These are phyloP conservation scores for Zelopaecilomyces penicillatus DNA, from an alignment of 2,329 filamentous ascomycete species.

Conservation along the genomic window DNA sequence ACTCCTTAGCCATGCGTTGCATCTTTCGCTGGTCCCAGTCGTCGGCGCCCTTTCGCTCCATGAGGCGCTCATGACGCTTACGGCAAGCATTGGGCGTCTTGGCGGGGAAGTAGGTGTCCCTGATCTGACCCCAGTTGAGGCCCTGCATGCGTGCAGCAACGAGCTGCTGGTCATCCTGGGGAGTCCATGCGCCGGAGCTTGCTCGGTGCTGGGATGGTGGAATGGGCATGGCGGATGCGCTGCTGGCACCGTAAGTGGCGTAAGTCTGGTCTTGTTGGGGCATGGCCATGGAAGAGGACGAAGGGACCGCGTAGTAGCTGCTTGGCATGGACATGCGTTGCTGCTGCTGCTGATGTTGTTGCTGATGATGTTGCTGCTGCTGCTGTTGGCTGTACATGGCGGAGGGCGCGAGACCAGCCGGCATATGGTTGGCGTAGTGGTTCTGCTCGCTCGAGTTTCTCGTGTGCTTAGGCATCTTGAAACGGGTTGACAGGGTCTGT, in stretches of 20 bases:
- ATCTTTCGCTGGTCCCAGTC: conserved; percentile 73
- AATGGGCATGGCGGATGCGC: conserved; percentile 24
- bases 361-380: conserved; percentile 15
- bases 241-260: conserved; percentile 29
- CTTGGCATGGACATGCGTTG: conserved; percentile 30
- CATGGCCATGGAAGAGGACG: conserved; percentile 22
- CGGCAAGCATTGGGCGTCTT: conserved; percentile 81
- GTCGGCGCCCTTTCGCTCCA: conserved; percentile 65
- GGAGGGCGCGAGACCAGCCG: conserved; percentile 32
- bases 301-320: conserved; percentile 31
- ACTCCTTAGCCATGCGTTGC: conserved; percentile 66
- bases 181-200: conserved; percentile 62
- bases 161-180: conserved; percentile 65
- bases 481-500: no score
- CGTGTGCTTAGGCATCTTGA: conserved; percentile 36
- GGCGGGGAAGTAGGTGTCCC: conserved; percentile 63
- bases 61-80: conserved; percentile 77
- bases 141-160: conserved; percentile 63
- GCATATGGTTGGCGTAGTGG: conserved; percentile 27
- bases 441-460: conserved; percentile 29
- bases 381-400: conserved; percentile 30
- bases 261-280: conserved; percentile 29
- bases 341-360: conserved; percentile 19
- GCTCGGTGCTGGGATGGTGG: conserved; percentile 44
- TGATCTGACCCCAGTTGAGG: conserved; percentile 78